Percentiles rank a stretch among this genome's conserved stretches.
Evolutionary conservation across 805 yeast species (phyloP).

Genomic region (Vanderwaltozyma polyspora): DNA sequence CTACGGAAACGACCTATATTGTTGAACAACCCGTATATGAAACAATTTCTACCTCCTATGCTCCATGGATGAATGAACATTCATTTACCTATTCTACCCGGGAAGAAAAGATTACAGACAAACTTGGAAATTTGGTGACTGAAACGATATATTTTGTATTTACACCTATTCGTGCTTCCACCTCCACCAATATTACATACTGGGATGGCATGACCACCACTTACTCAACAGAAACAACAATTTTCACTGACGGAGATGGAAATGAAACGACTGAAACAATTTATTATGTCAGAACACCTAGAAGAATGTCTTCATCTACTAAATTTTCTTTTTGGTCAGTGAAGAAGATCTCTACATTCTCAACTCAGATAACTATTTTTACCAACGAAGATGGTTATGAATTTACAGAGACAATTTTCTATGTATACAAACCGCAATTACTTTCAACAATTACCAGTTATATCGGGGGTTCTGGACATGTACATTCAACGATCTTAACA

Average conservation of each 20-base stretch:
- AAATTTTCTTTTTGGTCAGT: neutral
- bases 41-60: neutral
- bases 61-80: no score
- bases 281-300: neutral
- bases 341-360: neutral
- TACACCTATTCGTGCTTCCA: neutral
- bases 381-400: neutral
- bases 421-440: neutral
- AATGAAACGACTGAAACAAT: neutral
- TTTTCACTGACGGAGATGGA: neutral
- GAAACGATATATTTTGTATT: neutral
- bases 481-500: neutral
- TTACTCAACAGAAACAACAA: neutral
- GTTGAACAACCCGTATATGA: neutral
- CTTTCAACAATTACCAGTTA: neutral
- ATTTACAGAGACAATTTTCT: neutral
- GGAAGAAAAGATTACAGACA: neutral
- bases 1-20: neutral
- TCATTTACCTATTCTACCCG: neutral
- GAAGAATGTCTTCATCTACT: neutral
- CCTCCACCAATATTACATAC: neutral
- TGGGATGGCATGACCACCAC: neutral
- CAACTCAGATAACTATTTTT: neutral
- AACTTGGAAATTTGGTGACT: neutral
- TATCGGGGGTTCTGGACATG: neutral